A percentile compares a stretch with the other conserved stretches of the same genome.
Conservation (phyloP, 345 rosid genomes). For the Acer campestre region DNA sequence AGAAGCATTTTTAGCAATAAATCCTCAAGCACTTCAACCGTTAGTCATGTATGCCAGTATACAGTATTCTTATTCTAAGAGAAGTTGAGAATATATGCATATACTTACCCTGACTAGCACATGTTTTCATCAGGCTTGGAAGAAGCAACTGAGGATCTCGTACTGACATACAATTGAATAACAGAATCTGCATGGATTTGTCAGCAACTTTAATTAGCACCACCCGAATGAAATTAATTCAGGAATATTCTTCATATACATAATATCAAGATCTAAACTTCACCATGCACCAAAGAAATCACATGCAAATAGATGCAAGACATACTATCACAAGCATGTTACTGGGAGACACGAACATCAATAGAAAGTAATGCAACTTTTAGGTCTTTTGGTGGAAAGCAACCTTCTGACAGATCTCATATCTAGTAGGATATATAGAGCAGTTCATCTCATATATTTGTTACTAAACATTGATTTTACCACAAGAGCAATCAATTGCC, state of each 20-base stretch:
- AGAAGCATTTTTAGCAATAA: background rate
- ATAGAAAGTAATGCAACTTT: too few species aligned
- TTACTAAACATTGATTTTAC: background rate
- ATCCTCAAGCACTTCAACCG: background rate
- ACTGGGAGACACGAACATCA: background rate
- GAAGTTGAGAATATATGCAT: background rate
- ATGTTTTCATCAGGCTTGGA: conserved; percentile 56
- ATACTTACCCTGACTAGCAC: conserved; percentile 58
- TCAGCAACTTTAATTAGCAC: conserved; percentile 22
- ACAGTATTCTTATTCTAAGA: background rate
- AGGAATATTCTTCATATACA: conserved; percentile 7
- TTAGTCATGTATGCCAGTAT: too few species aligned
- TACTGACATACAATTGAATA: conserved; percentile 94
- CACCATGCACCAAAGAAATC: background rate
- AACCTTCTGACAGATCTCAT: too few species aligned
- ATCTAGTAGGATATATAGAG: background rate
- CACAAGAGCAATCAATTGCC: background rate
- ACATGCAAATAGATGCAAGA: background rate
- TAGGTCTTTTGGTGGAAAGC: too few species aligned
- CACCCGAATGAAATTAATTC: background rate
- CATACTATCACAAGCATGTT: conserved; percentile 4
- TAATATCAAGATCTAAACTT: background rate
- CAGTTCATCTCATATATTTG: background rate
- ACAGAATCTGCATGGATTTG: conserved; percentile 63
- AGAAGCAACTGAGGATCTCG: conserved; percentile 82